phyloP scores from a whole-genome alignment of 2,329 filamentous ascomycete genomes.

The Biscogniauxia sp. region DNA sequence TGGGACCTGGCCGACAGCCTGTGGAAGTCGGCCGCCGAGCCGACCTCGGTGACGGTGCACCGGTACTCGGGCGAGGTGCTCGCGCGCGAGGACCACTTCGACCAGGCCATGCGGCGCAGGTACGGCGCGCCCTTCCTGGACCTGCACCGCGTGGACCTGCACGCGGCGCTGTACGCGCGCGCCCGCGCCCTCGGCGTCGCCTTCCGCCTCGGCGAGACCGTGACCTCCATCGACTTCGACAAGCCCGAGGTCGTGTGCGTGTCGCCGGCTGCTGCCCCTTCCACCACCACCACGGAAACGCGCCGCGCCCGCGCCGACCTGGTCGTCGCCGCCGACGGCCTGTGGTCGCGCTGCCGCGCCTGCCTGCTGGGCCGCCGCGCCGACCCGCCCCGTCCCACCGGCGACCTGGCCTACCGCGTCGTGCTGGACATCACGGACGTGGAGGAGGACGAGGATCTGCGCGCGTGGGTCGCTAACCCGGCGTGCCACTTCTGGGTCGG shows the following conservation, averaged over 20 bases:
- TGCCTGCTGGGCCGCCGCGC: slow-evolving; percentile 40
- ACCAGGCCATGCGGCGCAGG: slow-evolving; percentile 49
- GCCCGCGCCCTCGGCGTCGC: slow-evolving; percentile 53
- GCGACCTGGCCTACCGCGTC: slow-evolving; percentile 64
- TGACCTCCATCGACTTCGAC: slow-evolving; percentile 48
- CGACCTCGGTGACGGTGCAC: slow-evolving; percentile 48
- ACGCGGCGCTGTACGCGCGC: slow-evolving; percentile 49
- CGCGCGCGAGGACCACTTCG: slow-evolving; percentile 50
- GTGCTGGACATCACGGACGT: slow-evolving; percentile 42
- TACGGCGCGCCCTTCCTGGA: slow-evolving; percentile 59
- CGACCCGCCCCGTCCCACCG: slow-evolving; percentile 54
- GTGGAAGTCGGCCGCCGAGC: slow-evolving; percentile 38
- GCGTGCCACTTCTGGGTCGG: slow-evolving; percentile 63
- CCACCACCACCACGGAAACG: too few relatives aligned
- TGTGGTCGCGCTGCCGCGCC: slow-evolving; percentile 59
- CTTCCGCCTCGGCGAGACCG: slow-evolving; percentile 47
- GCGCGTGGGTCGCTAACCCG: slow-evolving; percentile 50
- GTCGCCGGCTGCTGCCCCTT: too few relatives aligned
- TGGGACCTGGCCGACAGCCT: slow-evolving; percentile 49
- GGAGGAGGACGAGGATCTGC: slow-evolving; percentile 41
- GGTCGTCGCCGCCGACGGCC: slow-evolving; percentile 61
- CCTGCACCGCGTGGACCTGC: slow-evolving; percentile 62
- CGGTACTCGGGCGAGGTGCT: slow-evolving; percentile 48
- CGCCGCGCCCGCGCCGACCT: slow-evolving; percentile 47
- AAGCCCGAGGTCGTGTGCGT: slow-evolving; percentile 39